These are phyloP conservation scores for Extremus antarcticus DNA, from an alignment of 495 filamentous ascomycete species.

Conservation along the genomic window DNA sequence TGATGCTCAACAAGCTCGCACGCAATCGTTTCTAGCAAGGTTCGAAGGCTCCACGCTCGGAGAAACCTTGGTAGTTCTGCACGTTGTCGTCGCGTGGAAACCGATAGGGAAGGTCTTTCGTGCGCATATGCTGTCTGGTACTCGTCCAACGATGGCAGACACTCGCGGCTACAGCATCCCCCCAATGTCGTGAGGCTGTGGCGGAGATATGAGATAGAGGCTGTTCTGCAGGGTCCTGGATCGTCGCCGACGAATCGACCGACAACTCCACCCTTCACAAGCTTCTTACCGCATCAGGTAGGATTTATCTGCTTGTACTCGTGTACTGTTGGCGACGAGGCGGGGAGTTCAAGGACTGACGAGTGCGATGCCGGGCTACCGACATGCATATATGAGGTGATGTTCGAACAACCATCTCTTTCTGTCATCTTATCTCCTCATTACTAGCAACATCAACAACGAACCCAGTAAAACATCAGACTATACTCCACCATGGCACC, in stretches of 20 bases:
- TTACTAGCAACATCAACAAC: too few relatives aligned
- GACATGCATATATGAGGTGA: background rate
- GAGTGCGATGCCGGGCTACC: background rate
- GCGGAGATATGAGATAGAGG: too few relatives aligned
- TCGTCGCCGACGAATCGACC: background rate
- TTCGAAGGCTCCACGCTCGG: background rate
- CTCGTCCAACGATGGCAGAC: too few relatives aligned
- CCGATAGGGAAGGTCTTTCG: too few relatives aligned
- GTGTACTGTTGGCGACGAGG: background rate
- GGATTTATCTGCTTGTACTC: too few relatives aligned
- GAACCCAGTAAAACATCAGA: background rate
- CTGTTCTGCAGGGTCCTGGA: background rate
- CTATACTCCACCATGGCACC: slow-evolving; percentile 26
- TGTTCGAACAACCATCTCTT: background rate
- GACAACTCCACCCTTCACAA: background rate
- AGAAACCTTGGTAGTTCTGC: background rate
- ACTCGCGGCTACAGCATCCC: too few relatives aligned
- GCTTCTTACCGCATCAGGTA: background rate
- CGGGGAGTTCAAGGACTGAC: background rate
- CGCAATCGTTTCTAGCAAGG: slow-evolving; percentile 1
- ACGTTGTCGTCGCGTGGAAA: background rate
- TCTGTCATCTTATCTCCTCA: too few relatives aligned
- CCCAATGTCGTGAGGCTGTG: too few relatives aligned
- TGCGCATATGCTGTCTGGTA: too few relatives aligned
- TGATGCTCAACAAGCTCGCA: slow-evolving; percentile 3